Evolutionary conservation across 306 rosid species (phyloP), one percentile per base, ranked within the genome.

Genomic region (Dicorynia guianensis): DNA sequence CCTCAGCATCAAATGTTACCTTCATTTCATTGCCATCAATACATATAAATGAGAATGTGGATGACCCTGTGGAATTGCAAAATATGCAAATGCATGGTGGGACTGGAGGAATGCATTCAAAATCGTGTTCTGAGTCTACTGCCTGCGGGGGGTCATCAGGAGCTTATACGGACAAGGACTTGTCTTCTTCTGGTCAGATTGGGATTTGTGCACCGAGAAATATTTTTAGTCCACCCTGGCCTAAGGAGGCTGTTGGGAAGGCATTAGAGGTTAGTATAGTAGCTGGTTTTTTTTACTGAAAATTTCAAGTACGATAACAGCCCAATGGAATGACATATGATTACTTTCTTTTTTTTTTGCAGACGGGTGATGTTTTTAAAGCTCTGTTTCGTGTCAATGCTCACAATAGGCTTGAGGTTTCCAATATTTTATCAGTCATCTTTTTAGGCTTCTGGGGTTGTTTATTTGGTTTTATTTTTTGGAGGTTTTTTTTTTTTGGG

Each of bases 301-400:
- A 70, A 17, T 18, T 15, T 77, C 5, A 46, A 55, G 48, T 76
- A n/a, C 34, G 50, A 8, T 36, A 14, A 53, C 36, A 11, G 48
- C 56, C 5, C 18, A 34, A 19, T 60, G 12, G 20, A 42, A 63
- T 75, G 18, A 48, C 30, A 6, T 73, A 25, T 67, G 76, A 40
- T 63, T 81, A 7, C 8, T 73, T 52, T 80, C 11, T 40, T 72
- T 63, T 71, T 71, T 15, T 79, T 55, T 83, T 79, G 87, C 95
- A 95, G 98, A 90, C 72, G 71, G 96, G 96, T 44, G 88, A 82
- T 74, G 82, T 76, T 75, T 90, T 87, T 52, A 95, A 79, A 86
- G 92, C 97, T 79, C 72, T 80, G 63, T 89, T 95, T 76, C 89
- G 54, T 58, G 97, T 95, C 82, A 95, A 95, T 81, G 96, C 92